Evolutionary conservation across 768 basidiomycete genomes (phyloP).

Genomic region (Serendipita sp.): DNA sequence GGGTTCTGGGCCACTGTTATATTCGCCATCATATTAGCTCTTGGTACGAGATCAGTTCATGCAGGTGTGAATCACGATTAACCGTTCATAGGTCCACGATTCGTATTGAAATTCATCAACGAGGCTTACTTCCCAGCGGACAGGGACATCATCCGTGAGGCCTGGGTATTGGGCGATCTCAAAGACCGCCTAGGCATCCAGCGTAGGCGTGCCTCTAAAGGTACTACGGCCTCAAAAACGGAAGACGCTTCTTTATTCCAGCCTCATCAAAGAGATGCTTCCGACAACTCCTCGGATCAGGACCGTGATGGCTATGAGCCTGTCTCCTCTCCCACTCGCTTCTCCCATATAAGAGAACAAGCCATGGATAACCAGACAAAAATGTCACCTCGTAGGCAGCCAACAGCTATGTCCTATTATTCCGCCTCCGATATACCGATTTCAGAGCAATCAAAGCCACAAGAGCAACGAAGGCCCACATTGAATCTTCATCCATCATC

Average conservation of each 20-base stretch:
- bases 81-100: slow-evolving; percentile 50
- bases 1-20: slow-evolving; percentile 73
- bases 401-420: slow-evolving; percentile 2
- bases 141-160: slow-evolving; percentile 82
- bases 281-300: background rate
- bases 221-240: background rate
- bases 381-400: background rate
- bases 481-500: slow-evolving; percentile 2
- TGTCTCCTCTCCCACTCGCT: background rate
- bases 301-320: background rate
- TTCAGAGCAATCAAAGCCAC: background rate
- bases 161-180: slow-evolving; percentile 70
- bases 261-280: background rate
- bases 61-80: background rate
- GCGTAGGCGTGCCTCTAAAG: slow-evolving; percentile 18
- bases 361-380: background rate
- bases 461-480: background rate
- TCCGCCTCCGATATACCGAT: slow-evolving; percentile 1
- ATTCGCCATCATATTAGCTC: slow-evolving; percentile 48
- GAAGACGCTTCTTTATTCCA: slow-evolving; percentile 1
- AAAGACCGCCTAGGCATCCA: slow-evolving; percentile 64
- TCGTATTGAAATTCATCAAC: slow-evolving; percentile 54
- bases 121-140: slow-evolving; percentile 65
- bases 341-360: too few relatives aligned
- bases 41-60: slow-evolving; percentile 33